Percentiles rank a stretch among this genome's conserved stretches.
phyloP scores from a whole-genome alignment of 306 rosid species.

The Vicia villosa region DNA sequence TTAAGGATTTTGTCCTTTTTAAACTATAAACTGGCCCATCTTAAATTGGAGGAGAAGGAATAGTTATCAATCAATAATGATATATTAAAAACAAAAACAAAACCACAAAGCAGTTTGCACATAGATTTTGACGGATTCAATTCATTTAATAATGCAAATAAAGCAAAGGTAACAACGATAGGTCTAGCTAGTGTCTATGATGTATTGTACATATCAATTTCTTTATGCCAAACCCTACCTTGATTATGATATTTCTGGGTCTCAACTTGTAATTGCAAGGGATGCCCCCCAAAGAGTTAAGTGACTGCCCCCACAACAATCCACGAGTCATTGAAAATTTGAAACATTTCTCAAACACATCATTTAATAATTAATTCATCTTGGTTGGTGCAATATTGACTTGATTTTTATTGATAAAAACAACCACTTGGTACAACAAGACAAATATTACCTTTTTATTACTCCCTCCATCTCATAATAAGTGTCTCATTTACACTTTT shows the following conservation, averaged over 20 bases:
- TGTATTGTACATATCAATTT: not conserved
- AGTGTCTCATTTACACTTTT: no score
- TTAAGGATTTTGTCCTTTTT: no score
- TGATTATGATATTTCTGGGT: not conserved
- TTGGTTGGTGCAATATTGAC: not conserved
- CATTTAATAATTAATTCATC: not conserved
- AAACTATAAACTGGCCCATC: no score
- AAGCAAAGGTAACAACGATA: not conserved
- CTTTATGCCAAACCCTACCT: not conserved
- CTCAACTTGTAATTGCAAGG: not conserved
- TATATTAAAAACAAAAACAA: not conserved
- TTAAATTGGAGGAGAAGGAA: not conserved
- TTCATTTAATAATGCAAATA: no score
- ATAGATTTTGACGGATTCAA: no score
- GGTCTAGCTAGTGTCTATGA: not conserved
- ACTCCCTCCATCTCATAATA: no score
- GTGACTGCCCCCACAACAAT: not conserved
- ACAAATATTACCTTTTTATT: conserved; percentile 11
- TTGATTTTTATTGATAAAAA: not conserved
- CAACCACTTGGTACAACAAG: not conserved
- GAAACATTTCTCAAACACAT: not conserved
- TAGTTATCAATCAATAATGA: not conserved
- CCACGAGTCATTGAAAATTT: not conserved
- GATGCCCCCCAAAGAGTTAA: not conserved
- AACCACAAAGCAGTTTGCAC: not conserved